Evolutionary conservation across 1,284 basidiomycete genomes (phyloP), one percentile per base, ranked within the genome.

Genomic region (Peniophora sp.): DNA sequence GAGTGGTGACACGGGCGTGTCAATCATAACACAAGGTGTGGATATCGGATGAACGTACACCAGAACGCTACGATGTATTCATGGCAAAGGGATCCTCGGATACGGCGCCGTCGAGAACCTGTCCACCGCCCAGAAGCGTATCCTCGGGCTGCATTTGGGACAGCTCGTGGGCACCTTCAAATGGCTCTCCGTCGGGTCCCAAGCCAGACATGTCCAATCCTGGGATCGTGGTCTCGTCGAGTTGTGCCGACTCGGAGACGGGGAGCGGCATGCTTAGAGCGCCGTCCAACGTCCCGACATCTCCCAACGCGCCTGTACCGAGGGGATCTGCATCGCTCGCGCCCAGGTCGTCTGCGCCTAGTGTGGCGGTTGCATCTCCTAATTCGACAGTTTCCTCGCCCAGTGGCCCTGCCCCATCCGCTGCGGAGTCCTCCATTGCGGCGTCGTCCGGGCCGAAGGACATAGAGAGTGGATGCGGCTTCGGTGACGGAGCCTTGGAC

Each of bases 401-500:
- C 27, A 32, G 12, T 12, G 27, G 6, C 6, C 27, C 48, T 3
- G 57, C 47, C 8, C 17, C 60, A 39, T 67, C 64, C 23, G 63
- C 63, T 8, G 61, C 63, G 10, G 60, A 32, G 12, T 32, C 27
- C 27, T 32, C 6, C 27, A 32, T 57, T 3, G 49, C 57, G 0
- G 66, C 61, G 0, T 65, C 62, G 3, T 61, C 59, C 8, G 71
- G 68, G 41, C 69, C 65, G 55, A 72, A 68, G 2, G 71, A 73
- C 50, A 72, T 71, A 54, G 63, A 78, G 54, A 64, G 66, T 51
- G 60, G 78, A 53, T 65, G 71, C 18, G 82, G 81, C 59, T 81
- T 79, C 1, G 84, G 84, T 23, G 83, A 76, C 34, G 79, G 69
- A 0, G 78, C 76, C 63, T 85, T 85, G 2, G 80, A 81, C 52